phyloP scores from a whole-genome alignment of 129 eudicot species.

The Flaveria robusta region DNA sequence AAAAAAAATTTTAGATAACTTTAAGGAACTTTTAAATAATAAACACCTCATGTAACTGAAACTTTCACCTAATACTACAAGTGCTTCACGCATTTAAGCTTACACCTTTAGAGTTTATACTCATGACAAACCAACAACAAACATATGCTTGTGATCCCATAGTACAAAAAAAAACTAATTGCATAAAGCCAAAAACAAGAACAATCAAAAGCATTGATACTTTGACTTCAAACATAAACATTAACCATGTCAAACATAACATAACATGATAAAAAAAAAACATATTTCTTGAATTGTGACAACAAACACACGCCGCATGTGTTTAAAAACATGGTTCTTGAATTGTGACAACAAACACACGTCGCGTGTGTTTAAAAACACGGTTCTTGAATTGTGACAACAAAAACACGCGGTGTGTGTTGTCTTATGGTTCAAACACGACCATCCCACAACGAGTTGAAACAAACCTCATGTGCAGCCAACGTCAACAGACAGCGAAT shows the following conservation, averaged over 20 bases:
- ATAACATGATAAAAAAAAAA: background rate
- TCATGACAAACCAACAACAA: no score
- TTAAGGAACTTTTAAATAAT: no score
- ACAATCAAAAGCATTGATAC: slow-evolving; percentile 22
- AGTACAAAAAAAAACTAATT: no score
- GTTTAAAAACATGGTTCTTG: background rate
- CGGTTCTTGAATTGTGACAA: background rate
- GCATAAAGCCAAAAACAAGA: background rate
- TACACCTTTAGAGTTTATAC: no score
- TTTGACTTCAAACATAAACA: background rate
- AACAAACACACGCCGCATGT: background rate
- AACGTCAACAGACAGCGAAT: slow-evolving; percentile 47
- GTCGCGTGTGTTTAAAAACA: background rate
- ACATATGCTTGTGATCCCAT: no score
- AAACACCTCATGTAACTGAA: no score
- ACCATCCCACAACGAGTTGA: slow-evolving; percentile 73
- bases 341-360: background rate
- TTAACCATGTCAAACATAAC: slow-evolving; percentile 3
- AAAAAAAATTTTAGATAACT: no score
- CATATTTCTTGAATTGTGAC: background rate
- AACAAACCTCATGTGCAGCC: slow-evolving; percentile 30
- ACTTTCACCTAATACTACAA: no score
- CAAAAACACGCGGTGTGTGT: background rate
- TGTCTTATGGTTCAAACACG: slow-evolving; percentile 44
- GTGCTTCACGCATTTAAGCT: no score